phyloP scores from a whole-genome alignment of 2,329 filamentous ascomycete species.

The Cercospora sp. region DNA sequence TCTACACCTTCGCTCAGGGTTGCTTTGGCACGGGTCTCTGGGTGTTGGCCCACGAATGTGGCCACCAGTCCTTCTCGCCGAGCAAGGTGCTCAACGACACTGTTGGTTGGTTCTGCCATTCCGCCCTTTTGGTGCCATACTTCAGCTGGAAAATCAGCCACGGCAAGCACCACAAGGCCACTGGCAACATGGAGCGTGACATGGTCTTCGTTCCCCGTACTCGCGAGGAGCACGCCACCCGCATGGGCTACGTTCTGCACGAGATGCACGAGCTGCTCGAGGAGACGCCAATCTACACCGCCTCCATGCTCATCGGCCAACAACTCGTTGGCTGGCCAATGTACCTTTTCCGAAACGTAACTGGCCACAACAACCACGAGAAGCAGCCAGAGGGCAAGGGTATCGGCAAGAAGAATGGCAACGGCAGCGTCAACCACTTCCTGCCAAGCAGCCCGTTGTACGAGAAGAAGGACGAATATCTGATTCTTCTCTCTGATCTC shows the following conservation, averaged over 20 bases:
- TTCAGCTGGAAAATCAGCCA: conserved; percentile 99
- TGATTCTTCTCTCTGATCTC: conserved; percentile 83
- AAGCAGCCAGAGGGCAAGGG: conserved; percentile 90
- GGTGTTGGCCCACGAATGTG: conserved; percentile 97
- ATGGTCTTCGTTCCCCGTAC: conserved; percentile 99
- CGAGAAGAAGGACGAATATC: conserved; percentile 84
- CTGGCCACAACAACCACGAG: conserved; percentile 93
- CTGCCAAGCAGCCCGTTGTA: conserved; percentile 83
- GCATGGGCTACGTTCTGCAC: conserved; percentile 72
- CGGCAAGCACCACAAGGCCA: conserved; percentile 99
- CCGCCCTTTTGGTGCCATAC: conserved; percentile 86
- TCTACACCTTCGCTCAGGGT: conserved; percentile 80
- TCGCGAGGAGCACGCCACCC: conserved; percentile 74
- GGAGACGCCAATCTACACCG: conserved; percentile 86
- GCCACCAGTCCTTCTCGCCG: conserved; percentile 94
- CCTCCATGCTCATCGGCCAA: conserved; percentile 72
- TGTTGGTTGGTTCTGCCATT: conserved; percentile 90
- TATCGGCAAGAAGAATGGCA: conserved; percentile 85
- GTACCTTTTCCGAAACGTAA: conserved; percentile 90
- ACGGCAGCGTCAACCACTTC: conserved; percentile 91
- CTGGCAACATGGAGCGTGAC: conserved; percentile 93
- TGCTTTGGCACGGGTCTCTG: conserved; percentile 91
- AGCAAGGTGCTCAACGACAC: conserved; percentile 88
- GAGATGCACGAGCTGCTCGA: conserved; percentile 87
- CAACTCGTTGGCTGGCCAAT: conserved; percentile 91